phyloP scores from a whole-genome alignment of 768 basidiomycete genomes.

The Rubroboletus pulcherrimus region DNA sequence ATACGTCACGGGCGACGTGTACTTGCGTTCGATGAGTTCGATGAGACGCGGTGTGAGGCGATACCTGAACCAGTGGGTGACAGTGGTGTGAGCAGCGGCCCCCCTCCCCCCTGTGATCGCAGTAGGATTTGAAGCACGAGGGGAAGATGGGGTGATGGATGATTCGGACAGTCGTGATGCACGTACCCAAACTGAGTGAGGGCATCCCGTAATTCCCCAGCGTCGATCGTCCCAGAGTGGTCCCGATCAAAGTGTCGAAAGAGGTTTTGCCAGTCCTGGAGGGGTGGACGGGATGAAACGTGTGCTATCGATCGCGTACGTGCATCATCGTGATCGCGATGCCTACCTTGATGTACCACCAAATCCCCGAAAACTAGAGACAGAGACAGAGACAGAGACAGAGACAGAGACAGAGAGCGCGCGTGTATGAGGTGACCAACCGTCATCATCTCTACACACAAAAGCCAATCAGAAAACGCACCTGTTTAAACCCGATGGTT shows the following conservation, averaged over 20 bases:
- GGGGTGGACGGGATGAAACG: background rate
- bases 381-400: background rate
- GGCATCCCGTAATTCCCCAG: slow-evolving; percentile 61
- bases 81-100: background rate
- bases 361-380: slow-evolving; percentile 62
- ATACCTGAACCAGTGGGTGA: slow-evolving; percentile 37
- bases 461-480: slow-evolving; percentile 21
- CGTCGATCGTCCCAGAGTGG: slow-evolving; percentile 75
- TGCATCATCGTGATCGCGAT: background rate
- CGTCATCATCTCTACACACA: background rate
- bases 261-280: slow-evolving; percentile 82
- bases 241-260: slow-evolving; percentile 86
- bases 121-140: background rate
- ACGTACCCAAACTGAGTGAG: slow-evolving; percentile 68
- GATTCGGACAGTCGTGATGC: background rate
- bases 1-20: slow-evolving; percentile 44
- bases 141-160: background rate
- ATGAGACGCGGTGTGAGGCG: slow-evolving; percentile 66
- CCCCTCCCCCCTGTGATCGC: too few relatives aligned
- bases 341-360: slow-evolving; percentile 70
- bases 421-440: too few relatives aligned
- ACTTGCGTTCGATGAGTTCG: slow-evolving; percentile 70
- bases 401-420: background rate
- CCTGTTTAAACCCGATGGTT: slow-evolving; percentile 78
- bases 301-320: background rate